A percentile compares a stretch with the other conserved stretches of the same genome.
Conservation (phyloP, 345 rosid genomes). For the Turritis glabra region DNA sequence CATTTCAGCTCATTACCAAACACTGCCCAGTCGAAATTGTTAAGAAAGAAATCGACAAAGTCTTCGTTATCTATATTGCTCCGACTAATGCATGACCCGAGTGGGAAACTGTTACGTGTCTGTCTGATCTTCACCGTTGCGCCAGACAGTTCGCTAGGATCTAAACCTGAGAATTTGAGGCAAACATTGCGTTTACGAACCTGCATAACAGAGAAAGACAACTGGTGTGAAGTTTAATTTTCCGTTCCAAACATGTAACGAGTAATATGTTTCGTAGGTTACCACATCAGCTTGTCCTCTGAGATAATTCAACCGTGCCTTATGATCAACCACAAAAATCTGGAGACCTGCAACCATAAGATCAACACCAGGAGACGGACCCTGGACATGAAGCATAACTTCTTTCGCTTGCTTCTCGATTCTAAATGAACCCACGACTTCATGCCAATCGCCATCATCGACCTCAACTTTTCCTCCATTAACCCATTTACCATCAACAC, state of each 20-base stretch:
- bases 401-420: conserved; percentile 80
- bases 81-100: conserved; percentile 85
- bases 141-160: conserved; percentile 47
- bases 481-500: conserved; percentile 89
- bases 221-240: neutral
- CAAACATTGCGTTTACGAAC: conserved; percentile 76
- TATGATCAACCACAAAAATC: conserved; percentile 72
- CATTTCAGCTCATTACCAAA: conserved; percentile 95
- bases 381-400: conserved; percentile 84
- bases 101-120: conserved; percentile 69
- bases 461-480: conserved; percentile 92
- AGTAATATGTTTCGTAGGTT: conserved; percentile 13
- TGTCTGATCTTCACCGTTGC: conserved; percentile 60
- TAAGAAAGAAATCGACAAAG: conserved; percentile 71
- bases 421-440: conserved; percentile 86
- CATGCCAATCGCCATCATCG: conserved; percentile 77
- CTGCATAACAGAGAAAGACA: conserved; percentile 46
- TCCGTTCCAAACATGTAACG: neutral
- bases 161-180: conserved; percentile 60
- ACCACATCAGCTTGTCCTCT: conserved; percentile 71
- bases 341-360: conserved; percentile 84
- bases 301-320: conserved; percentile 61
- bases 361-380: conserved; percentile 78
- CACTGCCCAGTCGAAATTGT: conserved; percentile 91
- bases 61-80: conserved; percentile 89